phyloP scores from a whole-genome alignment of 306 rosid genomes.

The Calophaca sinica region DNA sequence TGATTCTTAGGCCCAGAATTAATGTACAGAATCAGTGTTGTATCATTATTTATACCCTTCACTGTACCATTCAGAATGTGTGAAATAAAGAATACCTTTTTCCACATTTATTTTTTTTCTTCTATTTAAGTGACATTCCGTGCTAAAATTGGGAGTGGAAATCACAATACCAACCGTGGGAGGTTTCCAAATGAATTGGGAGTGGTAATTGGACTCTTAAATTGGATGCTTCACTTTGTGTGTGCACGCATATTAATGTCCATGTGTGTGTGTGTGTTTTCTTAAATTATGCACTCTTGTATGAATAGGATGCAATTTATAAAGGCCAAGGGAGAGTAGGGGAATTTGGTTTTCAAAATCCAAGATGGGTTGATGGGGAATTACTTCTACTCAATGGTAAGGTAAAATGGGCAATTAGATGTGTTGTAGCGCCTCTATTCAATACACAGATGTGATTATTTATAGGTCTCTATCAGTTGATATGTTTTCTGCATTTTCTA shows the following conservation, averaged over 20 bases:
- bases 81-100: too few relatives aligned
- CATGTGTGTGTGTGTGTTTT: too few relatives aligned
- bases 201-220: conserved; percentile 64
- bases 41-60: too few relatives aligned
- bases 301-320: conserved; percentile 73
- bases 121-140: conserved; percentile 79
- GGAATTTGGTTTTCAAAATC: conserved; percentile 74
- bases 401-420: conserved; percentile 56
- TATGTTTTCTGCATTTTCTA: not conserved
- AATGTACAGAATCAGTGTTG: too few relatives aligned
- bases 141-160: conserved; percentile 86
- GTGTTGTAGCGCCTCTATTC: conserved; percentile 20
- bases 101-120: conserved; percentile 17
- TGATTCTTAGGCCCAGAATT: too few relatives aligned
- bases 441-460: conserved; percentile 6
- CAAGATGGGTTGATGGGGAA: conserved; percentile 95
- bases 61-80: too few relatives aligned
- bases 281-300: conserved; percentile 28
- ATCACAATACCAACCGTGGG: conserved; percentile 62
- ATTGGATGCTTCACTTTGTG: too few relatives aligned
- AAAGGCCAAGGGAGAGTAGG: conserved; percentile 92
- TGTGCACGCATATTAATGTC: too few relatives aligned
- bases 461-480: not conserved
- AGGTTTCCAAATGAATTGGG: conserved; percentile 87
- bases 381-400: conserved; percentile 78